Base-by-base conservation (phyloP, 1,284 basidiomycete species). In the Ustilago cynodontis region DNA sequence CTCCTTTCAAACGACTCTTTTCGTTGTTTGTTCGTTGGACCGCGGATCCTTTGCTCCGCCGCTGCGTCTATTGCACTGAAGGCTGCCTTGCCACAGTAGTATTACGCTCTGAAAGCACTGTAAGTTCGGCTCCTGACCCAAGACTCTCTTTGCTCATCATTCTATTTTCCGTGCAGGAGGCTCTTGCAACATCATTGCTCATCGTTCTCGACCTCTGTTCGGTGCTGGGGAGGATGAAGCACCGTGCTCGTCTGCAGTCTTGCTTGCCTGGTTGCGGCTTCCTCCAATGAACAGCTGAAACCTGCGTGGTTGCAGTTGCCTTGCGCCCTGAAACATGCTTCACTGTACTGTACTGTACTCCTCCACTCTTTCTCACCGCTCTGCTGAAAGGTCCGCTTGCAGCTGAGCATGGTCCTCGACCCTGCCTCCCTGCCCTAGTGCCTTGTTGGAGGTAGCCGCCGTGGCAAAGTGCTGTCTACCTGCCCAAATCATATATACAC, bases 401-500 rank as follows among this genome's bases (percentile, higher is more conserved):
- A 51, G 49, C 24, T 51, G 24, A 51, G 14, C 45, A 35, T 11
- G 29, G 31, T 29, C n/a, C n/a, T n/a, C 49, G 5, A 10, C 50
- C 9, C 8, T 10, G 13, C 16, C 26, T 39, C 53, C 39, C 53
- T 54, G 53, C 22, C 22, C 22, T 39, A 50, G 33, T 49, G 31
- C 47, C 26, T 11, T 22, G 29, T 1, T 24, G 24, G 14, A 18
- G 16, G 37, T 56, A 24, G 9, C 54, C 22, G 20, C 35, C 14
- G 54, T 56, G 20, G 22, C 24, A 28, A 20, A 26, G 24, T 41
- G 47, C 47, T 28, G 14, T 24, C 47, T 28, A 13, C 47, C 20
- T 14, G 3, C 39, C 28, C 16, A 31, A n/a, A 59, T 55, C 2
- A 62, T 68, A 67, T 73, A 73, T 68, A 73, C 71, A 56, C 43